phyloP scores from a whole-genome alignment of 352 stramenopile species.

The Phytopythium kandeliae region DNA sequence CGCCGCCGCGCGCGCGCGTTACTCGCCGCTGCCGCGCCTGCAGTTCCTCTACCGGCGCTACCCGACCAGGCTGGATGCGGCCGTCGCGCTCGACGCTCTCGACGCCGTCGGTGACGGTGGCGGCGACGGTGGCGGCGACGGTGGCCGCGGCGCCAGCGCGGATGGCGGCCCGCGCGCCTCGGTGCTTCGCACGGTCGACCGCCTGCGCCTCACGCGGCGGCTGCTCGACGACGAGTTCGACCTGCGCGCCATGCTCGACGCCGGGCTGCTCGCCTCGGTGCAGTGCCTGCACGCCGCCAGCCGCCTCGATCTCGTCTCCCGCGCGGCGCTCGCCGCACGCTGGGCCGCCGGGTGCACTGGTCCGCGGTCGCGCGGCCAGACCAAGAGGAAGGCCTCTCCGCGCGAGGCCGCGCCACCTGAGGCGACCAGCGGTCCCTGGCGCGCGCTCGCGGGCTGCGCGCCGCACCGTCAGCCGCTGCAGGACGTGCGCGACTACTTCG shows the following conservation, averaged over 20 bases:
- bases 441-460: slow-evolving; percentile 10
- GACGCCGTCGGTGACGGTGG: too few species aligned
- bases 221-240: slow-evolving; percentile 52
- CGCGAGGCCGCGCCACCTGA: not conserved
- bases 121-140: too few species aligned
- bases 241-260: slow-evolving; percentile 19
- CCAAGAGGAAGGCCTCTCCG: slow-evolving; percentile 24
- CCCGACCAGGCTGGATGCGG: slow-evolving; percentile 39
- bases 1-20: slow-evolving; percentile 27
- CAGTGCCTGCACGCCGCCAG: slow-evolving; percentile 54
- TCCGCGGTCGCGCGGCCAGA: too few species aligned
- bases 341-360: too few species aligned
- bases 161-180: too few species aligned
- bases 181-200: slow-evolving; percentile 58
- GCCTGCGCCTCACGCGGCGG: slow-evolving; percentile 33
- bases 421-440: not conserved
- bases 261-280: slow-evolving; percentile 20
- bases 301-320: slow-evolving; percentile 37
- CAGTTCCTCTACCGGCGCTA: slow-evolving; percentile 71
- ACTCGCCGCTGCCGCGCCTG: slow-evolving; percentile 34
- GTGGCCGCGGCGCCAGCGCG: too few species aligned
- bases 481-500: slow-evolving; percentile 82
- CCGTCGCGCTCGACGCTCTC: slow-evolving; percentile 25
- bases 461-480: slow-evolving; percentile 75
- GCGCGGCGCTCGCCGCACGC: slow-evolving; percentile 27